phyloP scores from a whole-genome alignment of 441 rosid genomes.

The Populus tomentosa region DNA sequence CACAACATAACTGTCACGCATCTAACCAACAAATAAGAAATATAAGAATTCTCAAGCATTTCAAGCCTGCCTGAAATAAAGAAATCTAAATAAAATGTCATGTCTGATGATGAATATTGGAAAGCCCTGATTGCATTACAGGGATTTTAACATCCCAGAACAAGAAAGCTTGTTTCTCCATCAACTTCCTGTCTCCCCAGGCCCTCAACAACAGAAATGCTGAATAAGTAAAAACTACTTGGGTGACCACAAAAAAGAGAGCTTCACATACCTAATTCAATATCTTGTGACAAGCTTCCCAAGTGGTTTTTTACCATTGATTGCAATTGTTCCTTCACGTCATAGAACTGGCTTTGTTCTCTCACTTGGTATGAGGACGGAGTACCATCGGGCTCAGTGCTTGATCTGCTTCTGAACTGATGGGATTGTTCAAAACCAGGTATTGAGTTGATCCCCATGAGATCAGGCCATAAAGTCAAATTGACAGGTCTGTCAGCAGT shows the following conservation, averaged over 20 bases:
- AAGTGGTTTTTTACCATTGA: slow-evolving; percentile 67
- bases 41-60: background rate
- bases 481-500: slow-evolving; percentile 30
- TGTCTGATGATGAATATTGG: background rate
- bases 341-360: slow-evolving; percentile 40
- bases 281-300: slow-evolving; percentile 59
- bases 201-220: background rate
- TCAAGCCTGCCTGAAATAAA: background rate
- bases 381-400: slow-evolving; percentile 29
- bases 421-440: slow-evolving; percentile 37
- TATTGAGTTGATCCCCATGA: slow-evolving; percentile 30
- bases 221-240: background rate
- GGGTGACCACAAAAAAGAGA: background rate
- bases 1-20: background rate
- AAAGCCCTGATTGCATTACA: background rate
- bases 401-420: slow-evolving; percentile 40
- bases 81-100: background rate
- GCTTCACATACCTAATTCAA: slow-evolving; percentile 55
- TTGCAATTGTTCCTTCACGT: slow-evolving; percentile 65
- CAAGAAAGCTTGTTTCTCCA: background rate
- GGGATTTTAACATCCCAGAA: background rate
- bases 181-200: background rate
- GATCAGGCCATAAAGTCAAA: slow-evolving; percentile 55
- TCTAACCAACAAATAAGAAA: background rate
- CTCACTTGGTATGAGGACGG: slow-evolving; percentile 27